Conservation (phyloP, 495 filamentous ascomycete genomes). For the Cladorrhinum samala region DNA sequence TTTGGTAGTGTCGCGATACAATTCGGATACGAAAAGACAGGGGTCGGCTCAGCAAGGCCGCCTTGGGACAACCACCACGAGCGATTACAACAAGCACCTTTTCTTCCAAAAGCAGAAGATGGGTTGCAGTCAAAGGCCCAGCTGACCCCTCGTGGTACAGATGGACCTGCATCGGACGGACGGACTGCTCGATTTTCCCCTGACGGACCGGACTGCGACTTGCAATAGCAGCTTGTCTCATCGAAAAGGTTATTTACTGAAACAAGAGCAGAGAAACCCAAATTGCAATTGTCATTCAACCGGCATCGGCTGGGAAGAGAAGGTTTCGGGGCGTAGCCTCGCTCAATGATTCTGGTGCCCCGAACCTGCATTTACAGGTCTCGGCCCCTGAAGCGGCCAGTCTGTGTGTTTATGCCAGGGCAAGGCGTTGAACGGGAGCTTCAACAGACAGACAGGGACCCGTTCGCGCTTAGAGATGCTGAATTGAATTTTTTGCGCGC, state of each 20-base stretch:
- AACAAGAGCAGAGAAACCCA: conserved; percentile 13
- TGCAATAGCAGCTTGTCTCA: conserved; percentile 1
- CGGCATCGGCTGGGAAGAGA: no score
- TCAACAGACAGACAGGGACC: no score
- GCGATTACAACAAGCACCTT: no score
- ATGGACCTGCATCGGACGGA: conserved; percentile 10
- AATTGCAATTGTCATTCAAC: conserved; percentile 3
- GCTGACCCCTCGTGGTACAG: conserved; percentile 12
- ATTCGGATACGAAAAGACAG: conserved; percentile 1
- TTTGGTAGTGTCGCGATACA: background rate
- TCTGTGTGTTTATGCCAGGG: background rate
- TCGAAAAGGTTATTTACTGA: conserved; percentile 9
- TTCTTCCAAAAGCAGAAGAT: no score
- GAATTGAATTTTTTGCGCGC: no score
- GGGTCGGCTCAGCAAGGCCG: background rate
- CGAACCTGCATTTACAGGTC: conserved; percentile 2
- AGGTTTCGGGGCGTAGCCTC: background rate
- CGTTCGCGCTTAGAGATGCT: no score
- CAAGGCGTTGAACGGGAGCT: no score
- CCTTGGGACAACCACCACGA: background rate
- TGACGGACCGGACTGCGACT: conserved; percentile 3
- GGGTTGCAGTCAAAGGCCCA: conserved; percentile 10
- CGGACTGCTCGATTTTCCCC: background rate
- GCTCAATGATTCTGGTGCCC: background rate
- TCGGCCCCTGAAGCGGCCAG: conserved; percentile 7